These are phyloP conservation scores for Galerina marginata DNA, from an alignment of 768 basidiomycete species.

Conservation along the genomic window DNA sequence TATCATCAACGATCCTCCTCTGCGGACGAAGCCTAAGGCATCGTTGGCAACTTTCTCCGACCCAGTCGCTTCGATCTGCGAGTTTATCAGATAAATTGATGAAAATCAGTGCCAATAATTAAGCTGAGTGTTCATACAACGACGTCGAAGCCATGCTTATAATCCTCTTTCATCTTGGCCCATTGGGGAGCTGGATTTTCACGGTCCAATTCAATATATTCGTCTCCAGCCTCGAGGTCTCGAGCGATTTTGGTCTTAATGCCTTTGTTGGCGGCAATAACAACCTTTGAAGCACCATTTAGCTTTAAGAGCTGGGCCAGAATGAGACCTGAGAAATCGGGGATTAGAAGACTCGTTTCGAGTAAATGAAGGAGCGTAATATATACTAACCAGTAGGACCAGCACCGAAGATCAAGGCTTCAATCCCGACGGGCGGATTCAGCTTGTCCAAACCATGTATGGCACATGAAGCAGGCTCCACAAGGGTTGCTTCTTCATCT, in stretches of 20 bases:
- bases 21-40: slow-evolving; percentile 86
- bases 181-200: slow-evolving; percentile 77
- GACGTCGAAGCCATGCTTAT: slow-evolving; percentile 87
- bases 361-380: slow-evolving; percentile 27
- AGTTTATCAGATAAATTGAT: slow-evolving; percentile 5
- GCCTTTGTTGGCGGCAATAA: slow-evolving; percentile 88
- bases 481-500: slow-evolving; percentile 86
- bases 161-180: slow-evolving; percentile 75
- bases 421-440: slow-evolving; percentile 78
- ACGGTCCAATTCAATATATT: slow-evolving; percentile 84
- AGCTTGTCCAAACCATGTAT: slow-evolving; percentile 93
- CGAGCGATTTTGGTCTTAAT: slow-evolving; percentile 88
- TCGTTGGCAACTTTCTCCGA: slow-evolving; percentile 85
- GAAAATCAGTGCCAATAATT: slow-evolving; percentile 2
- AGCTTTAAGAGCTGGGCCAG: slow-evolving; percentile 86
- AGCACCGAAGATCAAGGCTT: slow-evolving; percentile 84
- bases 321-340: slow-evolving; percentile 56
- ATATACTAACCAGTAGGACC: slow-evolving; percentile 69
- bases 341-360: slow-evolving; percentile 5
- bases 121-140: slow-evolving; percentile 45
- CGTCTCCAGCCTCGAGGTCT: slow-evolving; percentile 77
- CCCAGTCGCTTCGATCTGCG: slow-evolving; percentile 57
- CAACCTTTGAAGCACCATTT: slow-evolving; percentile 82
- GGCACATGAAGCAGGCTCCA: slow-evolving; percentile 91
- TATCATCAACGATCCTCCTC: slow-evolving; percentile 84